A percentile compares a stretch with the other conserved stretches of the same genome.
phyloP scores from a whole-genome alignment of 1,139 yeast species.

The Eremothecium coryli region DNA sequence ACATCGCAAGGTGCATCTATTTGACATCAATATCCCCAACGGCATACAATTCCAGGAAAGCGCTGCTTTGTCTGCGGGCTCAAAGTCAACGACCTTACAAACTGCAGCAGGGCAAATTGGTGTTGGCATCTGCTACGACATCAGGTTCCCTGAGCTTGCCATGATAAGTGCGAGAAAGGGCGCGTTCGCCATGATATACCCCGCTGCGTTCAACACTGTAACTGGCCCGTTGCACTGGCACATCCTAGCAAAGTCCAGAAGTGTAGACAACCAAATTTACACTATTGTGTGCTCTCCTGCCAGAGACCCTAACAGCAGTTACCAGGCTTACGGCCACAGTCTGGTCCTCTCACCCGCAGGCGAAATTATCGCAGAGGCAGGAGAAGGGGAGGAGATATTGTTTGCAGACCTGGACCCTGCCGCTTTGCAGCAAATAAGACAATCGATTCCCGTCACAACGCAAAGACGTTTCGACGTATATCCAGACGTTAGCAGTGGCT shows the following conservation, averaged over 20 bases:
- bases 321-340: slow-evolving; percentile 92
- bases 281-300: slow-evolving; percentile 85
- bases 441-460: slow-evolving; percentile 63
- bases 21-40: slow-evolving; percentile 85
- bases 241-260: slow-evolving; percentile 73
- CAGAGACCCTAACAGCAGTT: slow-evolving; percentile 54
- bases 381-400: slow-evolving; percentile 71
- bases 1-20: slow-evolving; percentile 82
- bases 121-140: slow-evolving; percentile 85
- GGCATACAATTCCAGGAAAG: slow-evolving; percentile 84
- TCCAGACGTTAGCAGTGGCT: slow-evolving; percentile 43
- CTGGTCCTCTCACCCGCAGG: slow-evolving; percentile 82
- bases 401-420: slow-evolving; percentile 71
- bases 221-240: slow-evolving; percentile 97
- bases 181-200: slow-evolving; percentile 85
- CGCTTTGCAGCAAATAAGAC: slow-evolving; percentile 51
- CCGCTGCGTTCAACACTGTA: slow-evolving; percentile 92
- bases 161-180: slow-evolving; percentile 64
- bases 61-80: slow-evolving; percentile 64
- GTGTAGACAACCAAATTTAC: slow-evolving; percentile 81
- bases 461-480: slow-evolving; percentile 86
- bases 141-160: slow-evolving; percentile 87
- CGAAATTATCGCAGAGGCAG: slow-evolving; percentile 72
- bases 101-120: slow-evolving; percentile 73
- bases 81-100: slow-evolving; percentile 66